Conservation (phyloP, 1,139 yeast species). For the Zygosaccharomyces sapae region DNA sequence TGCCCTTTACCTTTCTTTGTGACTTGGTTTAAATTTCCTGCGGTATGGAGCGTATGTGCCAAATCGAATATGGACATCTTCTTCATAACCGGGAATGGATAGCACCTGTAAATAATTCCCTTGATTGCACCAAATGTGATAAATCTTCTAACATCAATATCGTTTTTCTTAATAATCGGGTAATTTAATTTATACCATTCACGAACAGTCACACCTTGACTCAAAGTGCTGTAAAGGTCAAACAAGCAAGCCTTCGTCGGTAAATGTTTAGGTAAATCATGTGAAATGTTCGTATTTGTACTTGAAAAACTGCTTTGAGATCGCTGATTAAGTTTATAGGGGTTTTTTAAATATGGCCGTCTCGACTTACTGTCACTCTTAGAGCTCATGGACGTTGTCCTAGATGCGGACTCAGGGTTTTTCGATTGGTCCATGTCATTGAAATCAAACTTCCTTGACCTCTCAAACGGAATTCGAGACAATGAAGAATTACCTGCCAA, state of each 20-base stretch:
- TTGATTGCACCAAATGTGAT: conserved; percentile 81
- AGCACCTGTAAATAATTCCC: conserved; percentile 76
- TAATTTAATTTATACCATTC: conserved; percentile 77
- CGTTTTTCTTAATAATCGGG: conserved; percentile 52
- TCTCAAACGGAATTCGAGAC: conserved; percentile 30
- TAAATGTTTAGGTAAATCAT: conserved; percentile 35
- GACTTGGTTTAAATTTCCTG: conserved; percentile 4
- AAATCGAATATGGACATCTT: conserved; percentile 27
- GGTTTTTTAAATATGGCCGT: conserved; percentile 2
- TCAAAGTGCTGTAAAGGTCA: conserved; percentile 68
- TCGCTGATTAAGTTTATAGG: conserved; percentile 16
- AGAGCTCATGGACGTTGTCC: conserved; percentile 17
- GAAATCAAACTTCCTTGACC: conserved; percentile 6
- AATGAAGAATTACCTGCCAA: conserved; percentile 27
- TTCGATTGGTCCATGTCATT: conserved; percentile 13
- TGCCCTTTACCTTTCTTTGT: conserved; percentile 1
- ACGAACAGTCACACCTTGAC: conserved; percentile 70
- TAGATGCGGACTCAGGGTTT: conserved; percentile 13
- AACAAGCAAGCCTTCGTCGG: conserved; percentile 69
- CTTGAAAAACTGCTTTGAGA: conserved; percentile 26
- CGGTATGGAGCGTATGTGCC: conserved; percentile 11
- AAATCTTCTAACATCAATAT: conserved; percentile 78
- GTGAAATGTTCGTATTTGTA: conserved; percentile 17
- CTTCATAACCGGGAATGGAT: conserved; percentile 63
- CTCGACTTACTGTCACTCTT: conserved; percentile 9